Conservation (phyloP, 208 protist species). For the Spongospora subterranea region DNA sequence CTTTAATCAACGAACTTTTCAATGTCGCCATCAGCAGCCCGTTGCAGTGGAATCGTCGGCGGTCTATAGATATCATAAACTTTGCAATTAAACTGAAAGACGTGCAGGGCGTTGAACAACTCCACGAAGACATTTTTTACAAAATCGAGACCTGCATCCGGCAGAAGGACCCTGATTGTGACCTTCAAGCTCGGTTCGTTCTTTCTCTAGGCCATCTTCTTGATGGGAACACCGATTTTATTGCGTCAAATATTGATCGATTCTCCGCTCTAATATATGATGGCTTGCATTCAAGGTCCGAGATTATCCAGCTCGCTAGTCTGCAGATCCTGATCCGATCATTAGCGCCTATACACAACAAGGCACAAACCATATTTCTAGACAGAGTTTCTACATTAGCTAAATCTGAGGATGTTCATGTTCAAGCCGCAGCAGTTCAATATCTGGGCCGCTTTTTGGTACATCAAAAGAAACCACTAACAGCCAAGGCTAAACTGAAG, state of each 20-base stretch:
- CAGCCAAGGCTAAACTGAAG: neutral
- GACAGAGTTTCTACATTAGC: neutral
- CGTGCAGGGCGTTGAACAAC: neutral
- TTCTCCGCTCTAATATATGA: neutral
- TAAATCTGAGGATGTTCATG: neutral
- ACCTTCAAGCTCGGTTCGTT: neutral
- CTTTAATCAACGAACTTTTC: neutral
- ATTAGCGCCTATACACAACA: neutral
- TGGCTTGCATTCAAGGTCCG: neutral
- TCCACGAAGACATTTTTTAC: neutral
- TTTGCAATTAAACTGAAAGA: neutral
- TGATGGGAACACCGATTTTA: neutral
- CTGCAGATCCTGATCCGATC: slow-evolving; percentile 46
- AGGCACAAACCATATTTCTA: neutral
- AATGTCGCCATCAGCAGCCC: neutral
- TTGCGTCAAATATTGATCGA: neutral
- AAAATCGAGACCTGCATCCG: neutral
- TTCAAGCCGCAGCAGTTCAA: slow-evolving; percentile 24
- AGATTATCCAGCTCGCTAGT: neutral
- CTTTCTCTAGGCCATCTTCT: neutral
- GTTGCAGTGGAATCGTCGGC: slow-evolving; percentile 37
- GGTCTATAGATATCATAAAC: neutral
- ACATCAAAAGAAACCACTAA: neutral
- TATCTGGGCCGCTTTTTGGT: neutral
- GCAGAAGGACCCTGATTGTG: neutral